These are phyloP conservation scores for Colletotrichum endophyticum DNA, from an alignment of 2,329 filamentous ascomycete species.

Conservation along the genomic window DNA sequence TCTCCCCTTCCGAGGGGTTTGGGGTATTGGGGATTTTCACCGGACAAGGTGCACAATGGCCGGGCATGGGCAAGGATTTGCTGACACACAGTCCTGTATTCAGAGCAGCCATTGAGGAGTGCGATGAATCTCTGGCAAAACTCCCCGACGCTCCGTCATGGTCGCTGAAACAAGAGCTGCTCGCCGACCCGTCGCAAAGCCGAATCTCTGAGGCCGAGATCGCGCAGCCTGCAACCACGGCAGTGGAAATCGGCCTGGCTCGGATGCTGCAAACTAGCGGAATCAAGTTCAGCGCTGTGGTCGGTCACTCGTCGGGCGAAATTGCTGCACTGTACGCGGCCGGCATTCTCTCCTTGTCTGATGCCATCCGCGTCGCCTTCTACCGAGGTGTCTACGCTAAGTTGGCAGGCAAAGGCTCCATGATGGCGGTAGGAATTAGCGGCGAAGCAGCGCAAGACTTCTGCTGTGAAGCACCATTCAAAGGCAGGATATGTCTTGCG, in stretches of 20 bases:
- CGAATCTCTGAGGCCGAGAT: conserved; percentile 24
- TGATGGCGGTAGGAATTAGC: conserved; percentile 59
- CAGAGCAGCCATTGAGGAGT: background rate
- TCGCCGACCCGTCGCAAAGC: conserved; percentile 8
- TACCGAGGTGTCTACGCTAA: conserved; percentile 36
- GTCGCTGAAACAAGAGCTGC: conserved; percentile 25
- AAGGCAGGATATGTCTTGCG: conserved; percentile 23
- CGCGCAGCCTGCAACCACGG: conserved; percentile 37
- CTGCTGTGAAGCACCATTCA: conserved; percentile 17
- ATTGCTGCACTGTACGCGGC: conserved; percentile 48
- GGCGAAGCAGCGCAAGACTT: conserved; percentile 41
- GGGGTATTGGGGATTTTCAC: conserved; percentile 25
- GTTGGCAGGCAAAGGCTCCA: conserved; percentile 43
- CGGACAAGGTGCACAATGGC: conserved; percentile 30
- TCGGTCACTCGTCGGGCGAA: conserved; percentile 50
- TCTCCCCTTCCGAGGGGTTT: background rate
- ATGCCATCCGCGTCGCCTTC: conserved; percentile 42
- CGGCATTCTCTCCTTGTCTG: conserved; percentile 34
- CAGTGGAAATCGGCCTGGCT: conserved; percentile 43
- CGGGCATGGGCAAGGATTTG: conserved; percentile 26
- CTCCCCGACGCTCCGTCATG: conserved; percentile 7
- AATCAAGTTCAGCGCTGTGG: conserved; percentile 34
- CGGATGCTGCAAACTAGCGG: conserved; percentile 36
- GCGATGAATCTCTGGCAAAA: conserved; percentile 20
- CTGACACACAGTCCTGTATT: conserved; percentile 42